Evolutionary conservation across 345 rosid genomes (phyloP).

Genomic region (Gossypium australe): DNA sequence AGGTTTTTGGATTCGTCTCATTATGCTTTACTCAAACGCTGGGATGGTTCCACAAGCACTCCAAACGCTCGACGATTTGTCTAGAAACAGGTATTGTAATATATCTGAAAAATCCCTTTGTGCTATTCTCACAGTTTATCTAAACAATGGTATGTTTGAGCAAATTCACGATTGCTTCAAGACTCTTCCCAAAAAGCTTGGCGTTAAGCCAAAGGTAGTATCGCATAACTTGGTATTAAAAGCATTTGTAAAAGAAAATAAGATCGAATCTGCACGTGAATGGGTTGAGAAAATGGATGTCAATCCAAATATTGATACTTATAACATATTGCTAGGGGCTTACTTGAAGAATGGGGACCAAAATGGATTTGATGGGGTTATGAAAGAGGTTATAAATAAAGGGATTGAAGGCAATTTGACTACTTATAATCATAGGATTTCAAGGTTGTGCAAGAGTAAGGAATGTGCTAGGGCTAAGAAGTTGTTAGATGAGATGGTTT

Average conservation of each 20-base stretch:
- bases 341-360: constrained; percentile 16
- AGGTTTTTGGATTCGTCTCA: constrained; percentile 36
- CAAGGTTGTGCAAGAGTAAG: constrained; percentile 23
- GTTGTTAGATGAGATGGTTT: constrained; percentile 27
- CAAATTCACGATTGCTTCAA: constrained; percentile 17
- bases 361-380: constrained; percentile 18
- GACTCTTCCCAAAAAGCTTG: constrained; percentile 11
- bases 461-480: constrained; percentile 26
- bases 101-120: constrained; percentile 27
- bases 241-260: constrained; percentile 20
- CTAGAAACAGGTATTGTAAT: constrained; percentile 11
- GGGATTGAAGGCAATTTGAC: constrained; percentile 21
- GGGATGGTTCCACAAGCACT: constrained; percentile 30
- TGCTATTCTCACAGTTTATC: constrained; percentile 22
- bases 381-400: constrained; percentile 23
- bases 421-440: constrained; percentile 22
- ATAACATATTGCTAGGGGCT: constrained; percentile 22
- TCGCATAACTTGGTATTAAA: constrained; percentile 27
- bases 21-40: constrained; percentile 28
- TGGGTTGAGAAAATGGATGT: constrained; percentile 29
- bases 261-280: constrained; percentile 14
- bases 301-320: constrained; percentile 24
- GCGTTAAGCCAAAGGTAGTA: constrained; percentile 16
- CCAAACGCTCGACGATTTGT: constrained; percentile 11
- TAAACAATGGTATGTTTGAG: constrained; percentile 19